Evolutionary conservation across 192 early-diverging fungal genomes (phyloP), one percentile per base, ranked within the genome.

Genomic region (Linnemannia zychae): DNA sequence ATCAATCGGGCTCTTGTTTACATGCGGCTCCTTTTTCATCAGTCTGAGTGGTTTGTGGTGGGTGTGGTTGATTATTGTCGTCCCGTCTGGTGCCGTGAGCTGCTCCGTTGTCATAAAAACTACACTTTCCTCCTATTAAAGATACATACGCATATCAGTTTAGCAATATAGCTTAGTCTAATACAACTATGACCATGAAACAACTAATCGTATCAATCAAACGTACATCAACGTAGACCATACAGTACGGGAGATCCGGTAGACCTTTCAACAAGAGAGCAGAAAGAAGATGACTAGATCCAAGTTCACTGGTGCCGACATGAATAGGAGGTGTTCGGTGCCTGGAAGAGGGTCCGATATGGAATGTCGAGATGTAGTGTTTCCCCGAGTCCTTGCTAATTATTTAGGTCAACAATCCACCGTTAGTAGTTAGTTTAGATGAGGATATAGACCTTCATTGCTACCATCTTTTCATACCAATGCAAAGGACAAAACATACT

Each of bases 201-300:
- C 4, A 24, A 0, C 20, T 28, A 17, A 31, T 6, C 22, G 18
- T 24, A 17, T 22, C 34, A 24, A 37, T 33, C 37, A 50, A 6
- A 20, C 82, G 66, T 84, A 84, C 83, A 49, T 85, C 83, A 24
- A 85, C 57, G 7, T 79, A 85, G 17, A 85, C 65, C 74, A 85
- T 57, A 18, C 77, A 68, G 24, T 71, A 65, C 1, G 83, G 78
- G 31, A 85, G 49, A 49, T 85, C 79, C 7, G 83, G 83, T 22
- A 85, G 37, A 9, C 77, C 72, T 49, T 85, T 85, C 16, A 85
- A 28, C n/a, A 72, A 60, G 18, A 85, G 28, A 4, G 76, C 77
- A 7, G 83, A 85, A 22, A 71, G 44, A 2, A 38, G 33, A 7
- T 69, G 65, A 28, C 69, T 72, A 0, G 63, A 53, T 40, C 33